Evolutionary conservation across 2,329 filamentous ascomycete species (phyloP), one percentile per base, ranked within the genome.

Genomic region (Stagonosporopsis rhizophila): DNA sequence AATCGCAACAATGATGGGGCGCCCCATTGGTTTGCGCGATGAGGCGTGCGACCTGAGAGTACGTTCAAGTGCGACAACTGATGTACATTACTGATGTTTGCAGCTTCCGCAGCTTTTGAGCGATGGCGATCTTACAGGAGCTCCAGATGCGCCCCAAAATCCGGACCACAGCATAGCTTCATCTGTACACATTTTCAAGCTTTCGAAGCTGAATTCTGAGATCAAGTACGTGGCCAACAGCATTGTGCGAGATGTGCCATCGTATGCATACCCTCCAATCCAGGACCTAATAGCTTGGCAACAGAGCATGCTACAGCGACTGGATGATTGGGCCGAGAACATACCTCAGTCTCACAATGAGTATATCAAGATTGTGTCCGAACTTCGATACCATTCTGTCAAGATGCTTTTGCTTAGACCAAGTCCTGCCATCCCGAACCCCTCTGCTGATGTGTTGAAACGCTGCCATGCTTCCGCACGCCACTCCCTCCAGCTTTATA

Each of bases 191-290:
- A 66, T 84, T 0, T 84, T 84, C 64, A 76, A 69, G 44, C 73
- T 81, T 0, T 73, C 79, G 0, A 79, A 75, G 17, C 71, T 84
- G 6, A 85, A 84, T 52, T 85, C 83, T 0, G 83, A 85, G 61
- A 83, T 85, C n/a, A 85, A 85, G 67, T 84, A 84, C 44, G 75
- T 85, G 2, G 79, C 82, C 32, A 82, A 85, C 50, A 84, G 82
- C 48, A 78, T 85, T 48, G 77, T 78, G n/a, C 75, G 79, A 22
- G 75, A 78, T 4, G 72, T 76, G 0, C 82, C 82, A 0, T 67
- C 68, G 6, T 84, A 84, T 48, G 80, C 82, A 0, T 59, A 61
- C 42, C 56, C 82, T 80, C 35, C 82, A 22, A 34, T 64, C 34
- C 39, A 38, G 11, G 53, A 64, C 25, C 42, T 66, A 12, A 20